Percentiles rank a stretch among this genome's conserved stretches.
Evolutionary conservation across 352 stramenopile genomes (phyloP).

Genomic region (Peronospora belbahrii): DNA sequence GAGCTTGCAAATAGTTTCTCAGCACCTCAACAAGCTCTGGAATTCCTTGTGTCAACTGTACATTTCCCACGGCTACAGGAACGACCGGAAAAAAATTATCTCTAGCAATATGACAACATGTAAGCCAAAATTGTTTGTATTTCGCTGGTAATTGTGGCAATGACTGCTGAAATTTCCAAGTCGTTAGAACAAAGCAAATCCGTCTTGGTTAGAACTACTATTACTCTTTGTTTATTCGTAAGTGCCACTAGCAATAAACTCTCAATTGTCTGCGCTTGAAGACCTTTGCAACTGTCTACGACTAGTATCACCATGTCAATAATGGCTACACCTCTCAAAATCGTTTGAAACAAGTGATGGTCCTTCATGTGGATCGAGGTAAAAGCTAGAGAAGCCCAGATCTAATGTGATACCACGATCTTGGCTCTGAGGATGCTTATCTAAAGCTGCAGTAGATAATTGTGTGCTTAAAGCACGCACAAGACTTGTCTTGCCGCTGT

Average conservation of each 20-base stretch:
- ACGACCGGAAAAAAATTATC: conserved; percentile 58
- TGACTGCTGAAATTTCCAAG: conserved; percentile 18
- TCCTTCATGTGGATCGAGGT: conserved; percentile 32
- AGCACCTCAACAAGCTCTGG: conserved; percentile 42
- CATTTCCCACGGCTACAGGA: conserved; percentile 53
- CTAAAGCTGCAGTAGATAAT: conserved; percentile 95
- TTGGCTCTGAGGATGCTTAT: conserved; percentile 96
- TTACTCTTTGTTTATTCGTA: conserved; percentile 77
- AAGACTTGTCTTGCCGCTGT: conserved; percentile 96
- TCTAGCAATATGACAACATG: conserved; percentile 16
- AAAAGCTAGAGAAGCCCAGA: conserved; percentile 96
- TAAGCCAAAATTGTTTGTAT: conserved; percentile 39
- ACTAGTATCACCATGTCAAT: conserved; percentile 98
- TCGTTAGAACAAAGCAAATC: conserved; percentile 80
- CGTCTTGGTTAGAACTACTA: conserved; percentile 96
- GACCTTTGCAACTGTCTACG: conserved; percentile 93
- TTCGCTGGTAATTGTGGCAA: conserved; percentile 62
- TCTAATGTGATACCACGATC: conserved; percentile 97
- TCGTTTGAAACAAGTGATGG: conserved; percentile 95
- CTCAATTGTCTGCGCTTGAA: conserved; percentile 98
- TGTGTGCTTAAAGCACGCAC: conserved; percentile 95
- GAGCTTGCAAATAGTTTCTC: conserved; percentile 26
- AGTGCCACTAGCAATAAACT: conserved; percentile 95
- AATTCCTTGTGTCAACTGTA: conserved; percentile 36
- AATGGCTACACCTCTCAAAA: conserved; percentile 97